These are phyloP conservation scores for Hansenula sp. DNA, from an alignment of 1,139 yeast genomes.

Conservation along the genomic window DNA sequence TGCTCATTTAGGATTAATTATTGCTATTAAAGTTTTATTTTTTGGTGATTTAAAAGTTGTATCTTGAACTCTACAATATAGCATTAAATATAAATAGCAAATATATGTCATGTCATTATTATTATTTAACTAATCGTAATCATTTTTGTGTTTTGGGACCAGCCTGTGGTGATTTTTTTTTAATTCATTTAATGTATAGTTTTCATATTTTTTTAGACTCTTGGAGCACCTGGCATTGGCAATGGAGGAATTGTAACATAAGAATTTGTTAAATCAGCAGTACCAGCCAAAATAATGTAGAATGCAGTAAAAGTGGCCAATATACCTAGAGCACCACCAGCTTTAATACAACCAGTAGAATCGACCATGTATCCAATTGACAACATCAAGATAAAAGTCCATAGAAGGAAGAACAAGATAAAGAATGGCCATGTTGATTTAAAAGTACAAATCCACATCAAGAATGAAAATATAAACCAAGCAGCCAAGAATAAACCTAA, in stretches of 20 bases:
- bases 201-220: conserved; percentile 11
- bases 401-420: conserved; percentile 46
- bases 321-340: conserved; percentile 71
- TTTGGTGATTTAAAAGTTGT: conserved; percentile 24
- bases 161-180: not conserved
- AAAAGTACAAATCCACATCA: conserved; percentile 53
- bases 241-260: conserved; percentile 53
- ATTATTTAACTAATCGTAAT: too few relatives aligned
- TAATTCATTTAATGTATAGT: not conserved
- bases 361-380: conserved; percentile 53
- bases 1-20: conserved; percentile 22
- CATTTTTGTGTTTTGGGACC: too few relatives aligned
- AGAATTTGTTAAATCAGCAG: conserved; percentile 56
- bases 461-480: conserved; percentile 61
- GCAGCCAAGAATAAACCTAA: conserved; percentile 60
- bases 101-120: too few relatives aligned
- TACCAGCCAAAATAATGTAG: conserved; percentile 64
- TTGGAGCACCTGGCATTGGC: conserved; percentile 43
- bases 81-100: too few relatives aligned
- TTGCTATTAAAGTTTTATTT: conserved; percentile 24
- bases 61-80: too few relatives aligned
- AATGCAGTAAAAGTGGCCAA: conserved; percentile 57
- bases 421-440: conserved; percentile 63
- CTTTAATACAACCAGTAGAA: conserved; percentile 42
- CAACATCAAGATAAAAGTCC: conserved; percentile 51